Conservation (phyloP, 176 grass and related monocot species). For the Miscanthus lutarioriparius region DNA sequence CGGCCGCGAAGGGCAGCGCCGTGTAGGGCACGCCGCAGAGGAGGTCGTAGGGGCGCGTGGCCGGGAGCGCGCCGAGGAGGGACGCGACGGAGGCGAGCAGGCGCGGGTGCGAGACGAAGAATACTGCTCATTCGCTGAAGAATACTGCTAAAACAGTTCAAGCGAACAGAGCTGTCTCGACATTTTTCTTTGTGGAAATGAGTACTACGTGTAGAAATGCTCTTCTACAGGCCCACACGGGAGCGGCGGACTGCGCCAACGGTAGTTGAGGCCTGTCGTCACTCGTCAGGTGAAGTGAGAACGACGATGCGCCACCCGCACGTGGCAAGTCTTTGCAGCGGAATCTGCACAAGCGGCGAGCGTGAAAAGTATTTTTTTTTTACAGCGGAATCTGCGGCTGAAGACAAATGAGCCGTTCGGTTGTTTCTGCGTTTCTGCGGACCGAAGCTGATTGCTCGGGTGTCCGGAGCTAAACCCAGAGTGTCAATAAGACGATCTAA, state of each 20-base stretch:
- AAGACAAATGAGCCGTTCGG: too few relatives aligned
- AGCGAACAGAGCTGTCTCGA: too few relatives aligned
- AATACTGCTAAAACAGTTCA: too few relatives aligned
- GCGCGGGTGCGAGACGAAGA: too few relatives aligned
- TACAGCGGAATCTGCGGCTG: too few relatives aligned
- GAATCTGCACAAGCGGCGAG: background rate
- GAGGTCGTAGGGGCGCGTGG: slow-evolving; percentile 59
- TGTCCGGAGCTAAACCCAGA: background rate
- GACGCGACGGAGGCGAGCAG: slow-evolving; percentile 61
- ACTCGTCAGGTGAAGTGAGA: too few relatives aligned
- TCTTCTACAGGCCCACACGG: too few relatives aligned
- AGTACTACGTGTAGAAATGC: too few relatives aligned
- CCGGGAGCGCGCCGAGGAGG: slow-evolving; percentile 55
- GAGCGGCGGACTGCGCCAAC: background rate
- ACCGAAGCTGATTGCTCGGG: too few relatives aligned
- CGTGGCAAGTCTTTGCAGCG: background rate
- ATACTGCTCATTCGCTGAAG: too few relatives aligned
- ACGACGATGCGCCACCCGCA: background rate
- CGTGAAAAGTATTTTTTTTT: background rate
- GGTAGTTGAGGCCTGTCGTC: background rate
- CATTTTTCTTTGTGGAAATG: too few relatives aligned
- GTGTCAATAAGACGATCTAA: background rate
- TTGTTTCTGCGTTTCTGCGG: too few relatives aligned
- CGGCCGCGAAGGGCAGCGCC: slow-evolving; percentile 80
- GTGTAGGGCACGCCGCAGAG: slow-evolving; percentile 96